Evolutionary conservation across 371 early-diverging fungal species (phyloP), one percentile per base, ranked within the genome.

Genomic region (Polyrhizophydium stewartii): DNA sequence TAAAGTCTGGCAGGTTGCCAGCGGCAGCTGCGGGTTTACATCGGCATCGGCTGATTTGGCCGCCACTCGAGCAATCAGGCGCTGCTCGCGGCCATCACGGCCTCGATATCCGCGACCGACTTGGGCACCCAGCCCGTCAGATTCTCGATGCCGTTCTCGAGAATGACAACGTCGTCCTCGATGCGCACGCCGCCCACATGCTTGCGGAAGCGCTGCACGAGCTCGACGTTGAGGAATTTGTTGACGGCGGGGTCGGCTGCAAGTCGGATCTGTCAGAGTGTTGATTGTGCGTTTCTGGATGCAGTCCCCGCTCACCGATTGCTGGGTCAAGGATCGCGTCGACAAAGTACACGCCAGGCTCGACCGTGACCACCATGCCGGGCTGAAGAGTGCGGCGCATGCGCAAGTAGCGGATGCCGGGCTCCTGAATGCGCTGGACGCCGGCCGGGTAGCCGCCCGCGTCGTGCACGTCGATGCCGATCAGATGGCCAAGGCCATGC

Each of bases 161-260:
- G 70, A 50, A 79, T 64, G 43, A 89, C 80, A 31, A 95, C 87
- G 62, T 90, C 88, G 65, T 94, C 94, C 69, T 96, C 96, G 55
- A 96, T 94, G 68, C 96, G 85, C 46, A 96, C 93, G 67, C 96
- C 96, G 49, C 96, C 96, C 21, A 93, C 90, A 53, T 76, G 66
- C 63, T 79, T 76, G 21, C 72, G 46, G 72, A 89, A 92, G 56
- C 84, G 79, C 55, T 83, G 75, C 24, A 92, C 73, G 3, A 78
- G 79, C 22, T 84, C 89, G 63, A 85, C 74, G 72, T 92, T 82
- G 59, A 95, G 78, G 62, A 75, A 90, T 71, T 83, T 67, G 55
- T 82, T 73, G 27, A 84, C 72, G 5, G 72, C 70, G 6, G 84
- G 77, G 61, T 87, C 76, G 30, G 80, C 83, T 49, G 80, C 64